Evolutionary conservation across 2,329 filamentous ascomycete species (phyloP), one percentile per base, ranked within the genome.

Genomic region (Talaromyces funiculosus): DNA sequence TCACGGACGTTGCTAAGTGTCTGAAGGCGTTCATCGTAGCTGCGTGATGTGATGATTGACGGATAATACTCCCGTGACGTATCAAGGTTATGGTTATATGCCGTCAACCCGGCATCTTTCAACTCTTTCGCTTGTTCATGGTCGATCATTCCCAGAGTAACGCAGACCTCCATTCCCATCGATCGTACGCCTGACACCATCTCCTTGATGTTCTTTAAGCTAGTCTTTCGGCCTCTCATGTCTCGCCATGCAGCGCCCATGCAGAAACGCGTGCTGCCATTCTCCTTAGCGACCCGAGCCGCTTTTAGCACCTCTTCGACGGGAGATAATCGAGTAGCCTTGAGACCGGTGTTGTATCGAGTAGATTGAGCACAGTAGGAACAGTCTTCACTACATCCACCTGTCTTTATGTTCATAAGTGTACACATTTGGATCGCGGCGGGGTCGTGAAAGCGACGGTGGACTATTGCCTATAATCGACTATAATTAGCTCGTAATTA

Each of bases 161-260:
- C 92, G 73, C 92, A 96, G 7, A 86, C 87, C 75, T 96, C 92
- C 90, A 96, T 93, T 53, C 87, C 90, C 82, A 96, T 82, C 0
- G 77, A 87, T 26, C 88, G 83, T 20, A 96, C 90, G 0, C 91
- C 91, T 60, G 85, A 81, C 3, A 96, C 86, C 92, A 96, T 96
- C 57, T 84, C 85, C 70, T 90, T 90, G 74, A 96, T 88, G 73
- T 94, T 94, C 75, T 86, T 87, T 57, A 96, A 78, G 65, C 86
- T 87, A 47, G 88, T 90, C 77, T 92, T 94, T 65, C 92, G 88
- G 18, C 92, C 92, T 14, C 90, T 87, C 92, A 96, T 96, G 75
- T 96, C 92, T 38, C 92, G 82, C 92, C 92, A 96, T 0, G 92
- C 92, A 3, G 92, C 92, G 8, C 92, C 92, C 91, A 96, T 96